Evolutionary conservation across 139 green algal genomes (phyloP), one percentile per base, ranked within the genome.

Genomic region (Limnomonas spitsbergensis): DNA sequence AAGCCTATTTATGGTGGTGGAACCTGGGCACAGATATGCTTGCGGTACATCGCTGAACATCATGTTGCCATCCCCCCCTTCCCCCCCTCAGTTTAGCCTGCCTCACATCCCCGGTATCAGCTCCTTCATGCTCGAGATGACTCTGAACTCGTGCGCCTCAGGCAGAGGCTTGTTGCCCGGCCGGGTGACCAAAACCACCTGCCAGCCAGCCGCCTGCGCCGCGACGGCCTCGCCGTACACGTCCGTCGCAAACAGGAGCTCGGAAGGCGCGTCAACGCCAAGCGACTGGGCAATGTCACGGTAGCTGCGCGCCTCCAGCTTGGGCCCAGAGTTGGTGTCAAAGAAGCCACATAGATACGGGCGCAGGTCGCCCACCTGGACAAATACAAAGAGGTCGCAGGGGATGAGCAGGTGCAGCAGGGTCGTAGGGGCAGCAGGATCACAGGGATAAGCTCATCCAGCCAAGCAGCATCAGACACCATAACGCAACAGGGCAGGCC

Each of bases 181-280:
- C 31, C 94, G 88, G 9, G 82, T 73, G 9, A 91, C 88, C 61
- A 98, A 75, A 78, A 92, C 91, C 38, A 84, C 91, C 54, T 83
- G 77, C 93, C 91, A 96, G 3, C 94, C 94, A 14, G 94, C 93
- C 34, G 68, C 81, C 0, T 66, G 38, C 4, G 95, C 95, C 3
- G 95, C 95, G 38, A 89, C 61, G 34, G 93, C 95, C 81, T 98
- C 95, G 4, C 72, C 75, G 37, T 94, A 38, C 34, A 89, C 80
- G 82, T 98, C 95, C 0, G 95, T 98, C 3, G 89, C 90, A 84
- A 98, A 98, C 29, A 96, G 70, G 29, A 98, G 82, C 24, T 95
- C 54, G 4, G 56, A 38, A 0, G 90, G 80, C 2, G n/a, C 39
- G 79, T 88, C 85, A 1, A 87, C 80, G 1, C 95, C 95, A n/a